These are phyloP conservation scores for Torulaspora delbrueckii DNA, from an alignment of 805 yeast species.

Conservation along the genomic window DNA sequence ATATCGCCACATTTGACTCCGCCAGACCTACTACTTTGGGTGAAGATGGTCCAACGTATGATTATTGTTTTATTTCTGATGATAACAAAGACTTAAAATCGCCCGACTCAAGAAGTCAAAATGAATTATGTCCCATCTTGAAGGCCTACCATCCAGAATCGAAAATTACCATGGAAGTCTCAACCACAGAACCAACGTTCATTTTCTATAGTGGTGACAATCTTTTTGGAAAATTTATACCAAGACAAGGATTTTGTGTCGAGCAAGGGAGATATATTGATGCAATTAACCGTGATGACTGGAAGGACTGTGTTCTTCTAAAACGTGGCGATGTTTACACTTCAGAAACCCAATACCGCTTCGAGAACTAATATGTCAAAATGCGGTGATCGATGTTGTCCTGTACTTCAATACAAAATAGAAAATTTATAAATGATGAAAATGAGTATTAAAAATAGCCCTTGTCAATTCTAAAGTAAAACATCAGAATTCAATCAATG, in stretches of 20 bases:
- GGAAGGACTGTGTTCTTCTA: slow-evolving; percentile 47
- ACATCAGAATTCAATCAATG: neutral
- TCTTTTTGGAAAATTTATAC: slow-evolving; percentile 37
- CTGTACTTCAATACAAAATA: neutral
- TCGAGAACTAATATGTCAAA: slow-evolving; percentile 5
- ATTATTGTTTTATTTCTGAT: slow-evolving; percentile 46
- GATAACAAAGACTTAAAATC: slow-evolving; percentile 37
- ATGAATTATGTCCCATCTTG: slow-evolving; percentile 35
- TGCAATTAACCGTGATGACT: slow-evolving; percentile 45
- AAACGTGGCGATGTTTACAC: slow-evolving; percentile 52
- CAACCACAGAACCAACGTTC: slow-evolving; percentile 61
- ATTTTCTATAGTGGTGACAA: slow-evolving; percentile 62
- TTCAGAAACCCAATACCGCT: slow-evolving; percentile 35
- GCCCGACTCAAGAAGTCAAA: slow-evolving; percentile 46
- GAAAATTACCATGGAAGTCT: slow-evolving; percentile 39
- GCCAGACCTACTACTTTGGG: slow-evolving; percentile 29
- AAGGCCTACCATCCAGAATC: slow-evolving; percentile 45
- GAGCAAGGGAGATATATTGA: slow-evolving; percentile 58
- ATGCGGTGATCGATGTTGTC: neutral
- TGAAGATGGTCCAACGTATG: slow-evolving; percentile 35
- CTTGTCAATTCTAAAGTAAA: neutral
- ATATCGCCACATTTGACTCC: slow-evolving; percentile 26
- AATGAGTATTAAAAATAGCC: neutral
- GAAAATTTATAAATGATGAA: neutral
- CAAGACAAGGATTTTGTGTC: slow-evolving; percentile 52